Conservation (phyloP, 1,284 basidiomycete species). For the Ceratobasidium sp. region DNA sequence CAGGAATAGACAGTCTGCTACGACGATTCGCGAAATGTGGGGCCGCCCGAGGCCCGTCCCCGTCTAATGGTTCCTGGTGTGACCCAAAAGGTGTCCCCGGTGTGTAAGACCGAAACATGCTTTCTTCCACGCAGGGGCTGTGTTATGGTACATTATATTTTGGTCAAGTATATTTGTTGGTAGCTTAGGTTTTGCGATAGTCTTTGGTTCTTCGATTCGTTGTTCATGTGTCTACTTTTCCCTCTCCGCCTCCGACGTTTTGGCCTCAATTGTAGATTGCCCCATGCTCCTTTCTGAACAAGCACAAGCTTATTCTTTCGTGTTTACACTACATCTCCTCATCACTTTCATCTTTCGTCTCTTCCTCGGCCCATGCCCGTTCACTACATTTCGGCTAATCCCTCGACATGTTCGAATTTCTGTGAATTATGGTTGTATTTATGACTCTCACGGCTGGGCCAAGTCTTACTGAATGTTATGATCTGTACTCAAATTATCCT, state of each 20-base stretch:
- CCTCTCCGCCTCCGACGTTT: too few relatives aligned
- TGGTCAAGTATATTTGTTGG: too few relatives aligned
- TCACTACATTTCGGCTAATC: slow-evolving; percentile 12
- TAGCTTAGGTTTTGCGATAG: background rate
- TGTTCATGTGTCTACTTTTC: too few relatives aligned
- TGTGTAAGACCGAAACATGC: background rate
- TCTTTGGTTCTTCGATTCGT: too few relatives aligned
- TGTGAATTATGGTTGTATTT: slow-evolving; percentile 16
- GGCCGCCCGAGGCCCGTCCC: background rate
- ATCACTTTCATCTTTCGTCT: background rate
- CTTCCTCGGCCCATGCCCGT: background rate
- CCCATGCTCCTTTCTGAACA: too few relatives aligned
- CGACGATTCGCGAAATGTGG: slow-evolving; percentile 29
- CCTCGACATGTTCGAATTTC: background rate
- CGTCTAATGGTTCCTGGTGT: background rate
- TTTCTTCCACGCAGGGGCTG: slow-evolving; percentile 18
- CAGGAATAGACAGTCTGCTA: background rate
- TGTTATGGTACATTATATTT: background rate
- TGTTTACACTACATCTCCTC: background rate
- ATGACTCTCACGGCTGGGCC: background rate
- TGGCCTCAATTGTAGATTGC: too few relatives aligned
- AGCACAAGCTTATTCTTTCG: background rate
- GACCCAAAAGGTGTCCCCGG: background rate
- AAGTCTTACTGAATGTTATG: background rate
- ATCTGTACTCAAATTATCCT: background rate